phyloP scores from a whole-genome alignment of 1,139 yeast genomes.

The Magnusiomyces suaveolens region DNA sequence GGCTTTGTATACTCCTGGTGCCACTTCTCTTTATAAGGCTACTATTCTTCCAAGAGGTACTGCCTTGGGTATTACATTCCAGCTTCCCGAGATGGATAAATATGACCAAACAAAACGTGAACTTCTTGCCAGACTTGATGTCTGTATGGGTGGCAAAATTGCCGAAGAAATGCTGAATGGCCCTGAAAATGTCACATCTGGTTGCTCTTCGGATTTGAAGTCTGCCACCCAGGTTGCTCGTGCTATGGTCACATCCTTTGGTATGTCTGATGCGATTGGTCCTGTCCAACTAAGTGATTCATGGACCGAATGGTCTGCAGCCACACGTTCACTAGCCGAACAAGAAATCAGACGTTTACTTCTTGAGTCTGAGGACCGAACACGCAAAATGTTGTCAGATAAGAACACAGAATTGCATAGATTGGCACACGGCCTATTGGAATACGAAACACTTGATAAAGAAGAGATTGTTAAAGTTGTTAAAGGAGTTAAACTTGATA shows the following conservation, averaged over 20 bases:
- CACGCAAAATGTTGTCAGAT: conserved; percentile 56
- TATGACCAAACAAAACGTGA: conserved; percentile 66
- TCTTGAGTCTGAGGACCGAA: conserved; percentile 66
- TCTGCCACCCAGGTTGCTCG: conserved; percentile 93
- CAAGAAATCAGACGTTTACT: conserved; percentile 74
- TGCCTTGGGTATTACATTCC: conserved; percentile 93
- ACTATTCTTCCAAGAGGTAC: conserved; percentile 96
- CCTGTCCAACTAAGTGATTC: conserved; percentile 67
- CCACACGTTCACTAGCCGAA: conserved; percentile 82
- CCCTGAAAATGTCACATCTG: conserved; percentile 82
- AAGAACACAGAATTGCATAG: conserved; percentile 62
- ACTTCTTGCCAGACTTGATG: conserved; percentile 89
- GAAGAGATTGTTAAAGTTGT: conserved; percentile 86
- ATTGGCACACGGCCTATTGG: conserved; percentile 85
- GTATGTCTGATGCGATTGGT: conserved; percentile 84
- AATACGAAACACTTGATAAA: conserved; percentile 86
- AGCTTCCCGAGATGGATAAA: conserved; percentile 87
- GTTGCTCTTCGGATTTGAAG: conserved; percentile 93
- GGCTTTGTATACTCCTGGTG: conserved; percentile 86
- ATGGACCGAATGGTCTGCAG: conserved; percentile 93
- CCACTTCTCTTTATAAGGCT: conserved; percentile 89
- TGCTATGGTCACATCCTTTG: conserved; percentile 83
- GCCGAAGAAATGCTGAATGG: conserved; percentile 91
- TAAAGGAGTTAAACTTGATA: conserved; percentile 61
- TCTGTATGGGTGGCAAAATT: conserved; percentile 96